A percentile compares a stretch with the other conserved stretches of the same genome.
Evolutionary conservation across 306 rosid genomes (phyloP).

Genomic region (Vigna mungo): DNA sequence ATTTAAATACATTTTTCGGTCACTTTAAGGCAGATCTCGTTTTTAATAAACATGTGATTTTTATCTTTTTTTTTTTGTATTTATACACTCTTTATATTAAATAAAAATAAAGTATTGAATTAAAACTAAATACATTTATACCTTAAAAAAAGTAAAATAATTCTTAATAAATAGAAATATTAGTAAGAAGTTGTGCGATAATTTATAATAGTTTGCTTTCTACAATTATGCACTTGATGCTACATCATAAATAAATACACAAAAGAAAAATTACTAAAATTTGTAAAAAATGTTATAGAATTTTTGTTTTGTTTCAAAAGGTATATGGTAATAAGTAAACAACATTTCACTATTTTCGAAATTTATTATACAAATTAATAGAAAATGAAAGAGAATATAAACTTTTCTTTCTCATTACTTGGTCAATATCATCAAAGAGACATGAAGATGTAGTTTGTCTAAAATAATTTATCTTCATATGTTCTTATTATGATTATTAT

Average conservation of each 20-base stretch:
- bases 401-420: slow-evolving; percentile 30
- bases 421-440: slow-evolving; percentile 51
- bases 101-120: background rate
- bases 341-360: background rate
- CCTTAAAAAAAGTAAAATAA: too few species aligned
- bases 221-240: slow-evolving; percentile 37
- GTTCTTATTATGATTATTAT: slow-evolving; percentile 40
- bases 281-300: background rate
- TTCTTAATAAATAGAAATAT: background rate
- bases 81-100: background rate
- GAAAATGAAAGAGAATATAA: background rate
- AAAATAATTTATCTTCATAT: slow-evolving; percentile 27
- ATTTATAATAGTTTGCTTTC: background rate
- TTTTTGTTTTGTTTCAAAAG: background rate
- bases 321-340: background rate
- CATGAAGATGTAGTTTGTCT: slow-evolving; percentile 49
- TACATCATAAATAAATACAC: slow-evolving; percentile 6
- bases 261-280: background rate
- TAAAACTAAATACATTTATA: background rate
- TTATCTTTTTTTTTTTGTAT: background rate
- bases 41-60: slow-evolving; percentile 24
- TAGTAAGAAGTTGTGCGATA: background rate
- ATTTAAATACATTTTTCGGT: slow-evolving; percentile 8
- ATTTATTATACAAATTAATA: background rate
- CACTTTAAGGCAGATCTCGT: background rate